Base-by-base conservation (phyloP, 768 basidiomycete species). In the Dioszegia crocea region DNA sequence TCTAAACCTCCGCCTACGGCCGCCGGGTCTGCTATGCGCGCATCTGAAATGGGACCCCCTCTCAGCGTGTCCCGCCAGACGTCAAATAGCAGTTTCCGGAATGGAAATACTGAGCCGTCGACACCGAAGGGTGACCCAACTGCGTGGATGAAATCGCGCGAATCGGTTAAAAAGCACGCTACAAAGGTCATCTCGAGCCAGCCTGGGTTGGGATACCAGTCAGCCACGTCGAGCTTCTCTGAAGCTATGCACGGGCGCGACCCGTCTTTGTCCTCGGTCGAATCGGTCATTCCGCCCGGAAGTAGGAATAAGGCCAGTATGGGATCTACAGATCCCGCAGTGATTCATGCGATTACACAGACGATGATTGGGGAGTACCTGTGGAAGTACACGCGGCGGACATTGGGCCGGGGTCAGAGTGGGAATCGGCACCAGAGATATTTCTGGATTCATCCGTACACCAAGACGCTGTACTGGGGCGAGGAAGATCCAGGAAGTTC, bases 401-500 rank as follows among this genome's bases (percentile, higher is more conserved):
- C 88, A 17, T 84, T 98, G 69, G 91, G 92, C 23, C 93, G 89
- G 77, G 92, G 91, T 12, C 84, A 91, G 74, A 89, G 89, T 21
- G 88, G 91, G 75, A 86, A 84, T 75, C 81, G 93, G 51, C 96
- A 99, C 78, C 86, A 85, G 76, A 83, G 96, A 36, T 99, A 92
- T 85, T 96, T 98, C 83, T 99, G 96, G 96, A 86, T 99, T n/a
- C 94, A 98, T 78, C 96, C 96, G 19, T 99, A 98, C 75, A 98
- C 93, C 39, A 91, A 90, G 80, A 97, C 92, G 4, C 71, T 99
- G 59, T 97, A 98, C 77, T 99, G 96, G 96, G 91, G 90, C 70
- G 87, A 89, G 17, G 85, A 86, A 10, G 94, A 98, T 79, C 96
- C 94, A 49, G 92, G 91, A 27, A 89, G 89, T 24, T 84, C 84